Base-by-base conservation (phyloP, 192 early-diverging fungal genomes). In the Linnemannia elongata region DNA sequence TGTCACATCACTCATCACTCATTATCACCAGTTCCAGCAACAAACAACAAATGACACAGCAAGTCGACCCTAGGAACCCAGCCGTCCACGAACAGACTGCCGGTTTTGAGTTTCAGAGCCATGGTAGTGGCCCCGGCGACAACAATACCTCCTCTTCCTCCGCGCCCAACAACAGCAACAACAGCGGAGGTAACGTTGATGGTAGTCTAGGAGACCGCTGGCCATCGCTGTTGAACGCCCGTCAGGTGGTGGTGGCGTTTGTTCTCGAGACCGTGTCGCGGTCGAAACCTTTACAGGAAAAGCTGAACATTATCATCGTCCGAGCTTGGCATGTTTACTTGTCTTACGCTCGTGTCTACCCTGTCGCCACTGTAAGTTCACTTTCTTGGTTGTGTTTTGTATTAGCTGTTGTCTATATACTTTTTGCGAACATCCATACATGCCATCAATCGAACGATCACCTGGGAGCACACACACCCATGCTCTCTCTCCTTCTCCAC, bases 151-250 rank as follows among this genome's bases (percentile, higher is more conserved):
- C 12, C 30, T 18, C 22, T 7, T 41, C 22, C 4, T 20, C 10
- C 55, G 45, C 15, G 39, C 1, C n/a, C 36, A 47, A 45, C 6
- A 41, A 73, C 47, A 18, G 3, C 20, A 74, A 33, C 45, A 74
- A 33, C n/a, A 15, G 41, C 33, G 33, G 27, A 30, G 47, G 66
- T 33, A 57, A 24, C 2, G 71, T 18, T 13, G n/a, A 47, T 6
- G 60, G 47, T 6, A 49, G 12, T 68, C 17, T 45, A 4, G 30
- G 1, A 20, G 82, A 74, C 30, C 76, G 76, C 39, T 87, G 75
- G 84, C 79, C 84, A 17, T 81, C 72, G 24, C 71, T 81, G 22
- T 6, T 75, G 60, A 80, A 76, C 36, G 77, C 68, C 78, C 78
- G 83, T 9, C 78, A 87, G 49, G 72, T 81, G 1, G 17, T 77